Conservation (phyloP, 306 rosid genomes). For the Crataegus laevigata region DNA sequence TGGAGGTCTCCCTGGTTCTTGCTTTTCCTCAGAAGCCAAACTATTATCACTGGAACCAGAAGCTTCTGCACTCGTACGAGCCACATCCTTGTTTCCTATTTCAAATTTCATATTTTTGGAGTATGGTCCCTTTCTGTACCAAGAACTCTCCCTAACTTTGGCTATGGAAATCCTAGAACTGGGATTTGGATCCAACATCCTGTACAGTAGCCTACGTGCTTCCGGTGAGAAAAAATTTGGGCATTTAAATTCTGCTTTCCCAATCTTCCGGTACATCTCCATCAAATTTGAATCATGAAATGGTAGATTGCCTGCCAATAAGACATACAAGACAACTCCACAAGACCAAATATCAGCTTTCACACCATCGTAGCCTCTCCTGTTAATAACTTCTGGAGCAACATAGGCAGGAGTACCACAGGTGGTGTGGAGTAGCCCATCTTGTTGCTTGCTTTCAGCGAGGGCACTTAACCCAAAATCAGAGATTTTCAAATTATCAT, state of each 20-base stretch:
- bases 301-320: conserved; percentile 85
- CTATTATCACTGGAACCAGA: conserved; percentile 25
- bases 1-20: conserved; percentile 37
- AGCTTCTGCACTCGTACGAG: conserved; percentile 18
- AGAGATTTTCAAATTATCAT: conserved; percentile 67
- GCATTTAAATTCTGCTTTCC: conserved; percentile 50
- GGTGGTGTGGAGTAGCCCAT: conserved; percentile 66
- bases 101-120: conserved; percentile 17
- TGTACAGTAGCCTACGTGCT: conserved; percentile 37
- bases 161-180: conserved; percentile 45
- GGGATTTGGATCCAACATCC: conserved; percentile 73
- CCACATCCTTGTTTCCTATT: conserved; percentile 18
- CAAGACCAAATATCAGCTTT: conserved; percentile 97
- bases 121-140: conserved; percentile 56
- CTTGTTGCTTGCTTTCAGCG: conserved; percentile 48
- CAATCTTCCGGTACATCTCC: conserved; percentile 82
- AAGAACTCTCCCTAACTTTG: conserved; percentile 44
- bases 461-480: conserved; percentile 92
- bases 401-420: conserved; percentile 98
- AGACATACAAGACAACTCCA: conserved; percentile 76
- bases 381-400: conserved; percentile 78
- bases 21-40: conserved; percentile 28
- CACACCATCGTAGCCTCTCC: conserved; percentile 84
- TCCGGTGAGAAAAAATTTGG: conserved; percentile 76
- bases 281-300: conserved; percentile 77